Conservation (phyloP, 352 stramenopile genomes). For the Phytophthora capsici region DNA sequence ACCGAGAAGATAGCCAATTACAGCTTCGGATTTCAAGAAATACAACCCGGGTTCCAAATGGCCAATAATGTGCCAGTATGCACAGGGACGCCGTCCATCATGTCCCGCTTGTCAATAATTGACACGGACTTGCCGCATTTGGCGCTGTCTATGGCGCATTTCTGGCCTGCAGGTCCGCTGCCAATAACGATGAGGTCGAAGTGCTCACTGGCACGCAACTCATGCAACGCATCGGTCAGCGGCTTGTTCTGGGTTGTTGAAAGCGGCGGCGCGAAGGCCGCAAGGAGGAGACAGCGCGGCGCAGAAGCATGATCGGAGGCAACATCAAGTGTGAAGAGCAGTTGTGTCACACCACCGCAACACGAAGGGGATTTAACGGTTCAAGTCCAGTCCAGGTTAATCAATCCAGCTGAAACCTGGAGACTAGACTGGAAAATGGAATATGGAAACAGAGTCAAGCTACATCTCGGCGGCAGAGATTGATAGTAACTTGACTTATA, state of each 20-base stretch:
- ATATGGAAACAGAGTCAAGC: constrained; percentile 1
- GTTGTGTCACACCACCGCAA: constrained; percentile 31
- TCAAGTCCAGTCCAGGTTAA: constrained; percentile 9
- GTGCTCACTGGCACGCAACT: constrained; percentile 86
- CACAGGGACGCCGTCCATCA: constrained; percentile 89
- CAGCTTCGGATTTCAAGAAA: not conserved
- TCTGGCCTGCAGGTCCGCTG: constrained; percentile 87
- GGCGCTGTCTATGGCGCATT: constrained; percentile 90
- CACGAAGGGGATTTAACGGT: constrained; percentile 21
- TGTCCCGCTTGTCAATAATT: constrained; percentile 91
- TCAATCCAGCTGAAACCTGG: constrained; percentile 11
- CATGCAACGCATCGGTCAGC: constrained; percentile 73
- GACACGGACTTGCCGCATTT: constrained; percentile 86
- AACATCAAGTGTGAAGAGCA: constrained; percentile 11
- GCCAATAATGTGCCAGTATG: constrained; percentile 75
- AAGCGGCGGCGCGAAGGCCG: constrained; percentile 3
- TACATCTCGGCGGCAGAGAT: no score
- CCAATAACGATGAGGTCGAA: constrained; percentile 92
- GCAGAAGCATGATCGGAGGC: constrained; percentile 19
- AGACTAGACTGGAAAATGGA: constrained; percentile 22
- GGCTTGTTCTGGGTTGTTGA: constrained; percentile 28
- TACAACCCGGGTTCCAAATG: constrained; percentile 3
- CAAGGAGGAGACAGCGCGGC: constrained; percentile 28
- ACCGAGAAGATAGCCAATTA: not conserved
- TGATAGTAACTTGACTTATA: not conserved